Conservation (phyloP, 176 grass and related monocot genomes). For the Triticum turgidum region DNA sequence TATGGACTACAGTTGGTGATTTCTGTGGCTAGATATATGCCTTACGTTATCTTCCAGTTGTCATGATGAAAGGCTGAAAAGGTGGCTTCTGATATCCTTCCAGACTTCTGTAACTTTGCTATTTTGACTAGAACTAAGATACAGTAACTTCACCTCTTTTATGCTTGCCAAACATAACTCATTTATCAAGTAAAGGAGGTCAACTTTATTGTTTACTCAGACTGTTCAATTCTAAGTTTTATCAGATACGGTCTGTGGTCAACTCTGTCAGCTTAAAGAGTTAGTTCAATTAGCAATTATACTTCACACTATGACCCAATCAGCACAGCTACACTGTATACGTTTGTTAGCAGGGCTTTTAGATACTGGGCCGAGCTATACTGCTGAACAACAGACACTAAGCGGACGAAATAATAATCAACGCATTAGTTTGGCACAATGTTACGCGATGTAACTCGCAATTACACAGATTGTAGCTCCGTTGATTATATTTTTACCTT, state of each 20-base stretch:
- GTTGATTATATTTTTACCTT: slow-evolving; percentile 34
- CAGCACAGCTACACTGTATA: no score
- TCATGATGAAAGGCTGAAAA: slow-evolving; percentile 34
- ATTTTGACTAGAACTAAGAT: neutral
- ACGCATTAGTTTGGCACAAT: neutral
- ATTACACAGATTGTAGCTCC: neutral
- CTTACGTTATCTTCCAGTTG: slow-evolving; percentile 46
- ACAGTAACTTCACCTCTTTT: neutral
- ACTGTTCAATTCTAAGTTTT: neutral
- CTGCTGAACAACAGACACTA: no score
- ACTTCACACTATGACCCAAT: neutral
- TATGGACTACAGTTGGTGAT: slow-evolving; percentile 22
- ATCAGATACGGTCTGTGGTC: neutral
- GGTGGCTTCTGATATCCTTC: slow-evolving; percentile 12
- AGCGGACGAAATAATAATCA: no score
- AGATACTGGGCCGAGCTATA: no score
- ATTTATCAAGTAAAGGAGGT: slow-evolving; percentile 23
- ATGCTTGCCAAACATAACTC: neutral
- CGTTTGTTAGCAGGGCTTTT: no score
- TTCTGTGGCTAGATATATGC: slow-evolving; percentile 45
- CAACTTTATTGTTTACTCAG: neutral
- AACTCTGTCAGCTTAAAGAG: neutral
- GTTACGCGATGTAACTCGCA: neutral
- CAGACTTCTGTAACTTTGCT: neutral
- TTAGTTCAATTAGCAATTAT: neutral